Evolutionary conservation across 108 stramenopile species (phyloP).

Genomic region (Nannochloropsis oceanica): DNA sequence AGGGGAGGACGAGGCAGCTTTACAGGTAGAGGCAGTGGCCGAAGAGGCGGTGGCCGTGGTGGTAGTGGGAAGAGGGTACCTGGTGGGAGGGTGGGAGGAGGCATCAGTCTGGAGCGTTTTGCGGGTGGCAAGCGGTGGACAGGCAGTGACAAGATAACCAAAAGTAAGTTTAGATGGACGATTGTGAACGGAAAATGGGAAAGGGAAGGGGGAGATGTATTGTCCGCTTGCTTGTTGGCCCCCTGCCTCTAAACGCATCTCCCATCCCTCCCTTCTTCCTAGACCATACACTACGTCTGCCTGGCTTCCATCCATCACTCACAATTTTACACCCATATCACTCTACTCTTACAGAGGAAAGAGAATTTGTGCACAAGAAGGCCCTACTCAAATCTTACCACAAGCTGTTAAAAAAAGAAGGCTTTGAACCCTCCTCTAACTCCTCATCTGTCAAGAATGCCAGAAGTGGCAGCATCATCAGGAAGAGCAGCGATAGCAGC

Average conservation of each 20-base stretch:
- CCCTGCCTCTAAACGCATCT: neutral
- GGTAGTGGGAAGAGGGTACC: too few relatives aligned
- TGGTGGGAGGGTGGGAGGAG: neutral
- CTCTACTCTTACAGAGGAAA: neutral
- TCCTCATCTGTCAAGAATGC: too few relatives aligned
- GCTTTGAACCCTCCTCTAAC: neutral
- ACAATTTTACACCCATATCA: neutral
- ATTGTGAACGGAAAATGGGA: neutral
- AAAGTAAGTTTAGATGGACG: neutral
- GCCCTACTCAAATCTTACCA: neutral
- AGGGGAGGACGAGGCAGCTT: too few relatives aligned
- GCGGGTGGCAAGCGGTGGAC: neutral
- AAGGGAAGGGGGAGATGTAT: neutral
- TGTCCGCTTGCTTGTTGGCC: neutral
- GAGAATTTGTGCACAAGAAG: neutral
- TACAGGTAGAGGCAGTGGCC: too few relatives aligned
- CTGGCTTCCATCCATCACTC: too few relatives aligned
- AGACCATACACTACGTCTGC: neutral
- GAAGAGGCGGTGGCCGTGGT: too few relatives aligned
- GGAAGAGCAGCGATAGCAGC: too few relatives aligned
- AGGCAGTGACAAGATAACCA: neutral
- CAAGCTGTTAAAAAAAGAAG: neutral
- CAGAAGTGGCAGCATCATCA: too few relatives aligned
- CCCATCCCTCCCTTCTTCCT: neutral
- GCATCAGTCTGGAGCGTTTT: neutral